Conservation (phyloP, 2,329 filamentous ascomycete genomes). For the Fusarium sp. region DNA sequence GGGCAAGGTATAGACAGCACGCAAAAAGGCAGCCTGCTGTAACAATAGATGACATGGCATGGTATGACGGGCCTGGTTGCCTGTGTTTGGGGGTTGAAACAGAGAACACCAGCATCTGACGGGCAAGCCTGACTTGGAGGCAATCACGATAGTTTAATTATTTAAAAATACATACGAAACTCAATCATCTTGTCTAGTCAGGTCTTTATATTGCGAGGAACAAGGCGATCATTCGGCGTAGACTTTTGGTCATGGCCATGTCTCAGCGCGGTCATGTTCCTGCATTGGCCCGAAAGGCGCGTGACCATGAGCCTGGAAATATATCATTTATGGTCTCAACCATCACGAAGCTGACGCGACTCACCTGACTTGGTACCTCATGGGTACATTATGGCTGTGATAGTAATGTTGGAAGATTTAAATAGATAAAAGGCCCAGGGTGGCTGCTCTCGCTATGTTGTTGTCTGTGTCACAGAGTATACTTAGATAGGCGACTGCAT, state of each 20-base stretch:
- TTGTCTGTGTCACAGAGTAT: conserved; percentile 27
- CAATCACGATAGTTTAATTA: conserved; percentile 33
- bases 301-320: conserved; percentile 29
- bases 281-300: conserved; percentile 36
- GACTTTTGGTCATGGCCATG: conserved; percentile 34
- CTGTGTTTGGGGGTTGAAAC: conserved; percentile 29
- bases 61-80: conserved; percentile 20
- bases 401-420: conserved; percentile 19
- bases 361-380: conserved; percentile 39
- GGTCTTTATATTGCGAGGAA: conserved; percentile 7
- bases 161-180: conserved; percentile 13
- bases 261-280: conserved; percentile 43
- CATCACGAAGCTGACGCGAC: conserved; percentile 41
- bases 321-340: conserved; percentile 38
- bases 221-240: conserved; percentile 31
- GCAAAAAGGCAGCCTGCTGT: conserved; percentile 17
- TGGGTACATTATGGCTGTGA: background rate
- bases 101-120: conserved; percentile 37
- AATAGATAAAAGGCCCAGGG: conserved; percentile 14
- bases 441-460: conserved; percentile 20
- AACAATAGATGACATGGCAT: conserved; percentile 21
- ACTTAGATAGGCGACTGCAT: conserved; percentile 27
- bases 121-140: conserved; percentile 38
- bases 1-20: conserved; percentile 19
- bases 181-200: conserved; percentile 35